These are phyloP conservation scores for Yarrowia sp. DNA, from an alignment of 805 yeast genomes.

Conservation along the genomic window DNA sequence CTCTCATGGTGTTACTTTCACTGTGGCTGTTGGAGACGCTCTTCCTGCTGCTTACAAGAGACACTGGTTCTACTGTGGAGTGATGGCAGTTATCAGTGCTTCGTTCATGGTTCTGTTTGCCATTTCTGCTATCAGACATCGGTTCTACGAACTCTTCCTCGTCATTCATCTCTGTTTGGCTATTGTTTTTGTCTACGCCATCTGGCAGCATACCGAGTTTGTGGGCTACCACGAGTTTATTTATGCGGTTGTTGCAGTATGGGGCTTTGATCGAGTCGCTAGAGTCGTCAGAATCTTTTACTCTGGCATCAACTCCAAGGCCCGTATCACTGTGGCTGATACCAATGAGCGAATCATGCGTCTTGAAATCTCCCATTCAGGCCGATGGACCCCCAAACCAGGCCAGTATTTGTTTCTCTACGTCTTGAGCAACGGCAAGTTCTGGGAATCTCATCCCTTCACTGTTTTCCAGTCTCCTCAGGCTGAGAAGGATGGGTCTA, in stretches of 20 bases:
- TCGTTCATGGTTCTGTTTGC: constrained; percentile 51
- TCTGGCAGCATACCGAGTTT: constrained; percentile 55
- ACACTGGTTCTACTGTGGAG: constrained; percentile 39
- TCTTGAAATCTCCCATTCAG: constrained; percentile 44
- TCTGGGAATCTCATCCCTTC: constrained; percentile 78
- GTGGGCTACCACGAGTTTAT: constrained; percentile 48
- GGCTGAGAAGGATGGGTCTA: constrained; percentile 43
- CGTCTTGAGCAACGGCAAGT: constrained; percentile 45
- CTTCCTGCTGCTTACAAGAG: constrained; percentile 5
- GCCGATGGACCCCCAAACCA: constrained; percentile 37
- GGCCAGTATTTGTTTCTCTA: constrained; percentile 16
- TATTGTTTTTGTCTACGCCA: constrained; percentile 50
- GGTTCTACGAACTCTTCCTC: constrained; percentile 59
- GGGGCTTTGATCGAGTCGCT: constrained; percentile 65
- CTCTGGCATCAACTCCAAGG: constrained; percentile 50
- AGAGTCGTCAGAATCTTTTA: constrained; percentile 54
- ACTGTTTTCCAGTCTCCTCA: constrained; percentile 41
- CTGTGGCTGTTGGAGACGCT: constrained; percentile 44
- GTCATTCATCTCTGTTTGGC: constrained; percentile 59
- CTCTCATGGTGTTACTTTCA: constrained; percentile 57
- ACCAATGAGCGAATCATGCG: constrained; percentile 44
- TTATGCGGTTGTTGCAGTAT: constrained; percentile 57
- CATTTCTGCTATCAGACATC: constrained; percentile 50
- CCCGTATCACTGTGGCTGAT: constrained; percentile 45
- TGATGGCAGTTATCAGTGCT: constrained; percentile 44